Evolutionary conservation across 2,329 filamentous ascomycete species (phyloP), one percentile per base, ranked within the genome.

Genomic region (Claviceps sp.): DNA sequence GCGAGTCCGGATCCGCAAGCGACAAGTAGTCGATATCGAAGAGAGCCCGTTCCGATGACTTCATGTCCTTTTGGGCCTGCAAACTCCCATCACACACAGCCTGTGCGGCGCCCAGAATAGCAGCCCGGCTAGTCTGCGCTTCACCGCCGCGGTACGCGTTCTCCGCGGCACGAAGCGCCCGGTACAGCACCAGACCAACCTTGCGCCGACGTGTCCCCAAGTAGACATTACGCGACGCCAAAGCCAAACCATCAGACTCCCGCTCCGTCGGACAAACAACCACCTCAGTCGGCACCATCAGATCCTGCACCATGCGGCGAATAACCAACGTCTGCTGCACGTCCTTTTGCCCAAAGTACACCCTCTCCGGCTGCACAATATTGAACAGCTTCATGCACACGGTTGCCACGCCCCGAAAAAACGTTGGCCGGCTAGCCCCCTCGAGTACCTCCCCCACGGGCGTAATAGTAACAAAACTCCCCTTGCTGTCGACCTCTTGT

Each of bases 281-380:
- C 8, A 97, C 80, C 22, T 86, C 73, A 3, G 81, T 85, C 40
- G 86, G 80, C 42, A 97, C 67, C 64, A 89, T 81, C 58, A 98
- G 90, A 66, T 98, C 93, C 58, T 81, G 77, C 36, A 96, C 86
- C 79, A 98, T 82, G 45, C 86, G 81, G 61, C 80, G 83, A 61
- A 98, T 86, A 11, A 98, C 79, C 17, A 95, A 86, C 0, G 89
- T 95, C 70, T 98, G 93, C 72, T 98, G 93, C 20, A 96, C 82
- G 66, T 98, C 93, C 71, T 98, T 98, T 68, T 97, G 93, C 4
- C 93, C 93, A 71, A 98, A 96, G 70, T 95, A 90, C 20, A 86
- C 85, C 4, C 77, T 74, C 53, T 88, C 83, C 0, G 86, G 82
- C 60, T 71, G 70, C 17, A 72, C 68, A 20, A 71, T 65, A 56